Evolutionary conservation across 768 basidiomycete species (phyloP).

Genomic region (Omphalotus guepiniiformis): DNA sequence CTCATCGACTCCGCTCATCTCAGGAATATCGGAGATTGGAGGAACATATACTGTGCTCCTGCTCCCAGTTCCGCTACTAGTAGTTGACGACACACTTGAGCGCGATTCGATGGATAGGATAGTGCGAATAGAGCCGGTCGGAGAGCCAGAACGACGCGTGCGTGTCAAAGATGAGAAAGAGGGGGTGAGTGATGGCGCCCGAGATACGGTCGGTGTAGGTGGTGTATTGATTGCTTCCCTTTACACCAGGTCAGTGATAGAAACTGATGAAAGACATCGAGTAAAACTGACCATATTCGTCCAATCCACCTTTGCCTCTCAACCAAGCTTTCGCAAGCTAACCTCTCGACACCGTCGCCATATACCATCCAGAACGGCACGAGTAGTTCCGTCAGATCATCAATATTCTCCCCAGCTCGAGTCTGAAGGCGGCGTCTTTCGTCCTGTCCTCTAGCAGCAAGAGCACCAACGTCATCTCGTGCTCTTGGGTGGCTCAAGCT

Average conservation of each 20-base stretch:
- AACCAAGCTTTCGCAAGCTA: slow-evolving; percentile 84
- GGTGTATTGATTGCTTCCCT: slow-evolving; percentile 80
- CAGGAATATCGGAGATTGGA: slow-evolving; percentile 63
- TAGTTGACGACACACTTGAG: slow-evolving; percentile 34
- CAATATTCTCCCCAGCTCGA: not conserved
- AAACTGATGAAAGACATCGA: slow-evolving; percentile 4
- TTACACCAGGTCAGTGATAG: slow-evolving; percentile 3
- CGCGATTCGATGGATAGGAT: slow-evolving; percentile 55
- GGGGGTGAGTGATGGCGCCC: slow-evolving; percentile 35
- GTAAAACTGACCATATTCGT: slow-evolving; percentile 67
- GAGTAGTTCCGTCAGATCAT: slow-evolving; percentile 57
- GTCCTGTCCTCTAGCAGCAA: slow-evolving; percentile 68
- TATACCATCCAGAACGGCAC: slow-evolving; percentile 93
- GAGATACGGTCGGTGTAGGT: slow-evolving; percentile 46
- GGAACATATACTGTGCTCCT: slow-evolving; percentile 77
- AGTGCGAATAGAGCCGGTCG: slow-evolving; percentile 60
- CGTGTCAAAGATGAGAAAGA: slow-evolving; percentile 23
- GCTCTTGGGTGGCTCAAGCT: slow-evolving; percentile 79
- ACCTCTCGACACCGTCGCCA: slow-evolving; percentile 80
- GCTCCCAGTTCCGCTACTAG: slow-evolving; percentile 47
- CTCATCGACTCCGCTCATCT: slow-evolving; percentile 32
- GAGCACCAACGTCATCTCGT: slow-evolving; percentile 80
- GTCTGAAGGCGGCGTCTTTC: slow-evolving; percentile 21
- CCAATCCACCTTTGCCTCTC: slow-evolving; percentile 91
- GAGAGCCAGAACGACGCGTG: slow-evolving; percentile 30